Evolutionary conservation across 805 yeast species (phyloP), one percentile per base, ranked within the genome.

Genomic region (Pichia nakasei): DNA sequence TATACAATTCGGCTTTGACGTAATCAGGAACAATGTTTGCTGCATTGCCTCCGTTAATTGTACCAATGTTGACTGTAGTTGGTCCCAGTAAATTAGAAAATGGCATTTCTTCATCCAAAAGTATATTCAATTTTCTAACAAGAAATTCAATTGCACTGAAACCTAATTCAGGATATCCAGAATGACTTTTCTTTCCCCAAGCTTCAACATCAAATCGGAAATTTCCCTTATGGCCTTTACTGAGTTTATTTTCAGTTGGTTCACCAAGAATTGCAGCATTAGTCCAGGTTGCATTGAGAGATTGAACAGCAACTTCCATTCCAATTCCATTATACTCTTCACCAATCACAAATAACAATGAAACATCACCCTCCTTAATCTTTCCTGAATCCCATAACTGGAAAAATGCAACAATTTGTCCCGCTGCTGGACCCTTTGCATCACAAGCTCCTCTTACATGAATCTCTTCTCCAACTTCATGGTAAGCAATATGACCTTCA

Each of bases 151-250:
- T 73, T 4, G 86, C 83, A 46, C 75, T 74, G 42, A 78, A 58
- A 4, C 86, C 86, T 29, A 77, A 63, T 41, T 80, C 73, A 5
- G 88, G 88, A 58, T 80, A 79, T 1, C 85, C 85, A 3, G 80
- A 73, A 54, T 81, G 86, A 3, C 77, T 64, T 1, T 83, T 70
- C 44, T 67, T 67, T 4, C 85, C 86, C 21, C 56, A 52, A 15
- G 69, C 75, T 19, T 56, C 44, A 24, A 76, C 48, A 8, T 62
- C 55, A 37, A 72, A 68, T 41, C 62, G 52, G 37, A 65, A 71
- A 34, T 67, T 62, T 9, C 85, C 85, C 57, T 81, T 81, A 56
- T 81, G 88, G 9, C 86, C 87, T 5, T 72, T 73, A 15, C 82
- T 84, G 17, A 81, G 64, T 51, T 75, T 78, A 55, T 72, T 64